Conservation (phyloP, 768 basidiomycete genomes). For the Russula sp. region DNA sequence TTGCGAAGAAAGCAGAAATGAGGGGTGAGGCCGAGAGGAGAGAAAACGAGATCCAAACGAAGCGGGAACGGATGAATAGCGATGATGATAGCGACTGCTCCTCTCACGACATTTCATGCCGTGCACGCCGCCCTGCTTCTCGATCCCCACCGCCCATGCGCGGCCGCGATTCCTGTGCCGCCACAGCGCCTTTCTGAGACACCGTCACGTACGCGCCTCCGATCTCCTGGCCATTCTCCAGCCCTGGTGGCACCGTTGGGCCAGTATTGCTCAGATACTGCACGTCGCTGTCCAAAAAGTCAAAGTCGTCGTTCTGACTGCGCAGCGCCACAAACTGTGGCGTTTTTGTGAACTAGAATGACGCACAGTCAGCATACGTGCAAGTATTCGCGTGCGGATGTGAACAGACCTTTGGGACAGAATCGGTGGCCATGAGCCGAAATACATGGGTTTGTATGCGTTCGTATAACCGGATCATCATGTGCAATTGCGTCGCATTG, state of each 20-base stretch:
- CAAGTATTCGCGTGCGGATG: slow-evolving; percentile 5
- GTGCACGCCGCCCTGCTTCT: slow-evolving; percentile 14
- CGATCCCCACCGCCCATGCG: slow-evolving; percentile 12
- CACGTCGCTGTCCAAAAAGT: slow-evolving; percentile 54
- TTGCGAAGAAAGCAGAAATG: slow-evolving; percentile 14
- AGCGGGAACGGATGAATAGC: neutral
- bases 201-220: slow-evolving; percentile 85
- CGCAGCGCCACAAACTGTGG: slow-evolving; percentile 73
- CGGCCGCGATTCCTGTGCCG: slow-evolving; percentile 46
- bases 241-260: slow-evolving; percentile 65
- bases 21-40: neutral
- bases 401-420: slow-evolving; percentile 79
- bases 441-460: slow-evolving; percentile 97
- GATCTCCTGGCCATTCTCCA: slow-evolving; percentile 47
- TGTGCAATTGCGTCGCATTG: slow-evolving; percentile 94
- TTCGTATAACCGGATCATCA: slow-evolving; percentile 89
- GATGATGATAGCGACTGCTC: neutral
- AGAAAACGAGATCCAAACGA: slow-evolving; percentile 7
- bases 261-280: slow-evolving; percentile 23
- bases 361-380: neutral
- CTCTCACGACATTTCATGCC: slow-evolving; percentile 18
- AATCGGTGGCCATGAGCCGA: slow-evolving; percentile 96
- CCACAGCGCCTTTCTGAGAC: slow-evolving; percentile 52
- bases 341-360: slow-evolving; percentile 76
- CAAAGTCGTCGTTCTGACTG: slow-evolving; percentile 73